Evolutionary conservation across 2,329 filamentous ascomycete genomes (phyloP), one percentile per base, ranked within the genome.

Genomic region (Lecanicillium sp.): DNA sequence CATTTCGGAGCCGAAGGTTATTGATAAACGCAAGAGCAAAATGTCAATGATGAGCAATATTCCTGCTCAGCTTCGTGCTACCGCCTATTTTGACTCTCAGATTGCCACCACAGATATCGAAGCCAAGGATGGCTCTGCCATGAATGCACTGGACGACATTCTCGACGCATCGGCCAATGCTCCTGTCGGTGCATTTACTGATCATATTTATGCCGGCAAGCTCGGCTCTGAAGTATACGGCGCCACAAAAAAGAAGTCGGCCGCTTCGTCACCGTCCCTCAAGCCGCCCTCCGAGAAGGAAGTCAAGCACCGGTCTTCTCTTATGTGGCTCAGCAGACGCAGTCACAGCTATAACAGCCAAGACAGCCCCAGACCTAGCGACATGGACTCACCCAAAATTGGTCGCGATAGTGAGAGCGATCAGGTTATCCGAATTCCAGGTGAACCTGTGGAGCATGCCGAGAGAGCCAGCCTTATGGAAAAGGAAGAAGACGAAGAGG

Each of bases 161-260:
- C 76, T 98, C 14, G 86, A 95, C 61, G 93, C 91, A 7, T 93
- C 91, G 3, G 87, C 88, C 3, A 79, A 77, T 51, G 91, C 93
- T 0, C 93, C 93, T 1, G 90, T 95, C 24, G 88, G 77, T 55
- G 91, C 90, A 21, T 97, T 97, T 58, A 95, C 87, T 0, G 89
- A 96, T 59, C 90, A 96, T 63, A 80, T 84, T 1, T 90, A 87
- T 60, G 86, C 84, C 23, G 90, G 90, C 4, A 80, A 82, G 53
- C 72, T 90, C 10, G 86, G 89, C 20, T 64, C 78, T 4, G 86
- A 91, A 57, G 78, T 90, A 0, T 94, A 93, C 60, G 85, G 85
- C 27, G 61, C 69, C 54, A 68, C 76, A 55, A 77, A 74, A 62
- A 72, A 71, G 42, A 73, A 67, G 46, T 65, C 67, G 12, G 53